Conservation (phyloP, 2,329 filamentous ascomycete species). For the Cercospora sesami region DNA sequence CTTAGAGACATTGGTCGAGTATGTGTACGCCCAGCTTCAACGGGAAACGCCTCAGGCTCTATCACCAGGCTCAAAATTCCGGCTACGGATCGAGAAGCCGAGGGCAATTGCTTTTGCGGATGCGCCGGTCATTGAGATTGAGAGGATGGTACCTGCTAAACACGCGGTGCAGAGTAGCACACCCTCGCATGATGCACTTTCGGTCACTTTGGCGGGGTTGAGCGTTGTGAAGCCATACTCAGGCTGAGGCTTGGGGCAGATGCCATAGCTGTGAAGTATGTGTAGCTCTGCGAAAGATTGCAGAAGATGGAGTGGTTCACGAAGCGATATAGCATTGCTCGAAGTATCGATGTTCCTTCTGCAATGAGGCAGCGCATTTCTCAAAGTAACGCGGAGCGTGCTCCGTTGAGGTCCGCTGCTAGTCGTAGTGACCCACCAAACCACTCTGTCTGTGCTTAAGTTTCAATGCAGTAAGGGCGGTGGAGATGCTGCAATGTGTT, state of each 20-base stretch:
- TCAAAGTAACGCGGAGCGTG: background rate
- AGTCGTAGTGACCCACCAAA: background rate
- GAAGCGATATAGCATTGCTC: background rate
- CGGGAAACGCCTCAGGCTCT: constrained; percentile 36
- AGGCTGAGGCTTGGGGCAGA: background rate
- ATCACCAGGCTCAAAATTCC: constrained; percentile 53
- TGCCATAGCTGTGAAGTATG: background rate
- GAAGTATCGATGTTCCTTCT: background rate
- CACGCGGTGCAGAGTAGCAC: background rate
- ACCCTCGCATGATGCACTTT: background rate
- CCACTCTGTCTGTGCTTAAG: background rate
- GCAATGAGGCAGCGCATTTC: background rate
- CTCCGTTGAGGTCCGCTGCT: background rate
- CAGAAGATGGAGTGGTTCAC: background rate
- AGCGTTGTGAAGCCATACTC: constrained; percentile 28
- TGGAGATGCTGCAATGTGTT: background rate
- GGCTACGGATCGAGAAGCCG: constrained; percentile 68
- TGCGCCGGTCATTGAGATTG: constrained; percentile 66
- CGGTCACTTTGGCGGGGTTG: constrained; percentile 8
- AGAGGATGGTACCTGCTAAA: constrained; percentile 21
- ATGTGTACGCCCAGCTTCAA: constrained; percentile 43
- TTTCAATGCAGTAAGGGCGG: background rate
- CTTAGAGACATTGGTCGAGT: constrained; percentile 51
- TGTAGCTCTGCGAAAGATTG: background rate
- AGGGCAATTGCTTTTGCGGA: constrained; percentile 72